A percentile compares a stretch with the other conserved stretches of the same genome.
phyloP scores from a whole-genome alignment of 164 flowering plant genomes.

The Piper longum region DNA sequence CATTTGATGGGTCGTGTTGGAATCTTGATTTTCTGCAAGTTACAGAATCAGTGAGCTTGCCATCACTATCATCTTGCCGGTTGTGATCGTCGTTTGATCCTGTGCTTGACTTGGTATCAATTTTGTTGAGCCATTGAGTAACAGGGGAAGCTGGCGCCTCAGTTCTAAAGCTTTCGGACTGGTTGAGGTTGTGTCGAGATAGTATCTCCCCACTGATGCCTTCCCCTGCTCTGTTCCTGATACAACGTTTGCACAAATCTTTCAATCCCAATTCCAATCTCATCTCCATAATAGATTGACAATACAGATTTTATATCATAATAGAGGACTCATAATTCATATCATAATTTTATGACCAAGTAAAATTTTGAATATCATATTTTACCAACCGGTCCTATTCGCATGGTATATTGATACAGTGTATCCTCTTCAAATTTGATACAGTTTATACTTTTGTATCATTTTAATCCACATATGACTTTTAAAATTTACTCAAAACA shows the following conservation, averaged over 20 bases:
- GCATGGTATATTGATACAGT: too few relatives aligned
- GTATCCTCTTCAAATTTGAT: too few relatives aligned
- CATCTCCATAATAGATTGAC: too few relatives aligned
- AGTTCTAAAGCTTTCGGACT: conserved; percentile 16
- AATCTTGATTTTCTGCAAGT: conserved; percentile 38
- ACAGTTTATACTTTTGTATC: too few relatives aligned
- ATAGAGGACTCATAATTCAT: too few relatives aligned
- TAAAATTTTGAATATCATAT: too few relatives aligned
- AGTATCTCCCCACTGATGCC: conserved; percentile 51
- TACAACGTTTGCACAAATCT: background rate
- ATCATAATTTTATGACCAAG: too few relatives aligned
- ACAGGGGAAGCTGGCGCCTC: conserved; percentile 23
- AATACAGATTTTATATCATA: too few relatives aligned
- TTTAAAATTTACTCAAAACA: too few relatives aligned
- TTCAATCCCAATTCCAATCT: too few relatives aligned
- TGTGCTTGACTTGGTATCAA: conserved; percentile 21
- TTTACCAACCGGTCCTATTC: too few relatives aligned
- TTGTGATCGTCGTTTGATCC: conserved; percentile 4
- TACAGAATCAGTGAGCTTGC: background rate
- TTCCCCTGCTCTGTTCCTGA: conserved; percentile 38
- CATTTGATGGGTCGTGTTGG: conserved; percentile 19
- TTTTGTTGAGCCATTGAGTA: conserved; percentile 49
- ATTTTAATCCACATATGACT: too few relatives aligned
- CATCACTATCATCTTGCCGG: background rate
- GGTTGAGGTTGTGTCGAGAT: conserved; percentile 28